Conservation (phyloP, 495 filamentous ascomycete genomes). For the Aspergillus saccharolyticus region DNA sequence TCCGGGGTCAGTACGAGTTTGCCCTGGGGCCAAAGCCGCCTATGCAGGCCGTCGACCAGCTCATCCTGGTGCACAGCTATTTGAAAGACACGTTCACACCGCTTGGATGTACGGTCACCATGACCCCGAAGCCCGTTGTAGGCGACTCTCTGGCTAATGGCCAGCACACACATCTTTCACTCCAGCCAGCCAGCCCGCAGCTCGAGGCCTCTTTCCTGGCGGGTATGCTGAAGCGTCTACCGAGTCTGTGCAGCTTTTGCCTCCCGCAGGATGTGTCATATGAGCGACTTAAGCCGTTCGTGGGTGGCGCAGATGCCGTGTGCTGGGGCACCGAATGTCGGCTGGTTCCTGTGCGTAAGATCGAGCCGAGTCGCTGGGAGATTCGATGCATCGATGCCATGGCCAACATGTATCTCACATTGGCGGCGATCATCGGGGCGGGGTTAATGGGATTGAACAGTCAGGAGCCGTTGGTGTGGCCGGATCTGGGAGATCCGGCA, state of each 20-base stretch:
- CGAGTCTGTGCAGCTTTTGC: not conserved
- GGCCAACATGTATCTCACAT: slow-evolving; percentile 60
- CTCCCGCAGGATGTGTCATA: slow-evolving; percentile 33
- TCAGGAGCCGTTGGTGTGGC: slow-evolving; percentile 20
- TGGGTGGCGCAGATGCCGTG: not conserved
- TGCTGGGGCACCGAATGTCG: slow-evolving; percentile 51
- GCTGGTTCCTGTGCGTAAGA: slow-evolving; percentile 56
- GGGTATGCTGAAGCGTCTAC: not conserved
- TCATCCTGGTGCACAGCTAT: slow-evolving; percentile 55
- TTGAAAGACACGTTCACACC: slow-evolving; percentile 52
- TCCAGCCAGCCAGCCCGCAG: slow-evolving; percentile 41
- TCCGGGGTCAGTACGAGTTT: slow-evolving; percentile 63
- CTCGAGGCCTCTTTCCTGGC: not conserved
- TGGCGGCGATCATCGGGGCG: slow-evolving; percentile 44
- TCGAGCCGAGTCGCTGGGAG: slow-evolving; percentile 58
- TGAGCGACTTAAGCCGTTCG: not conserved
- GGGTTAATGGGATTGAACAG: slow-evolving; percentile 48
- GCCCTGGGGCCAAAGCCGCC: slow-evolving; percentile 55
- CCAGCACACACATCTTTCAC: slow-evolving; percentile 62
- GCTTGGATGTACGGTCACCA: slow-evolving; percentile 55
- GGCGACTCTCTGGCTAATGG: slow-evolving; percentile 52
- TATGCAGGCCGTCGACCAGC: slow-evolving; percentile 57
- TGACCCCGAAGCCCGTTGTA: slow-evolving; percentile 61
- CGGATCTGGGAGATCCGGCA: not conserved
- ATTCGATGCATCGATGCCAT: slow-evolving; percentile 62